Evolutionary conservation across 2,329 filamentous ascomycete species (phyloP).

Genomic region (Colletotrichum phormii): DNA sequence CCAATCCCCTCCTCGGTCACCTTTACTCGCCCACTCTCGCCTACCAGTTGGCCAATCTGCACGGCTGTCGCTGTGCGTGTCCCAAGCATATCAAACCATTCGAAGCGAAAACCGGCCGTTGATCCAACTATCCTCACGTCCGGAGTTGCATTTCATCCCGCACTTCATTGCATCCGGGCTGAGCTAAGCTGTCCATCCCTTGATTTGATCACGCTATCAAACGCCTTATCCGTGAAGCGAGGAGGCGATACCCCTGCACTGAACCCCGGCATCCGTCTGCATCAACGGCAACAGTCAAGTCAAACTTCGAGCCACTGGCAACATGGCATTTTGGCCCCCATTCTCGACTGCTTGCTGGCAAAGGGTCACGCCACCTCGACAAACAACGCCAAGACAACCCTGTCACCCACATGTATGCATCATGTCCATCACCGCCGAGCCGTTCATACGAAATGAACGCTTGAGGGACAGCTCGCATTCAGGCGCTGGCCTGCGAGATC

Average conservation of each 20-base stretch:
- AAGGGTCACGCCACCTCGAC: conserved; percentile 14
- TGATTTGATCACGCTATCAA: conserved; percentile 3
- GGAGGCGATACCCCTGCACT: conserved; percentile 10
- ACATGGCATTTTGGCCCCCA: not conserved
- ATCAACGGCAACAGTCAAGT: not conserved
- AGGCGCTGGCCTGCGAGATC: conserved; percentile 10
- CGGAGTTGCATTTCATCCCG: conserved; percentile 7
- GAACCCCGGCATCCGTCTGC: conserved; percentile 7
- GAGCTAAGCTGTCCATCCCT: conserved; percentile 27
- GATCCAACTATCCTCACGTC: not conserved
- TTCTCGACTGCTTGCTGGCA: conserved; percentile 12
- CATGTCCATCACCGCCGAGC: conserved; percentile 19
- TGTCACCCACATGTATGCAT: conserved; percentile 14
- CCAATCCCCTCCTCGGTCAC: not conserved
- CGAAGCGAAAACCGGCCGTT: not conserved
- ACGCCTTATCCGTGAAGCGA: not conserved
- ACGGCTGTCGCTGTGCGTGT: not conserved
- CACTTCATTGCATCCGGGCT: not conserved
- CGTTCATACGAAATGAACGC: not conserved
- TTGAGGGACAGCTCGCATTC: conserved; percentile 1
- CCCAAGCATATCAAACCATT: conserved; percentile 3
- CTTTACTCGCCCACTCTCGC: not conserved
- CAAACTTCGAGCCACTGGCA: not conserved
- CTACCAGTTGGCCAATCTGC: not conserved
- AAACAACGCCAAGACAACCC: not conserved